phyloP scores from a whole-genome alignment of 2,329 filamentous ascomycete genomes.

The Pseudogymnoascus sp. region DNA sequence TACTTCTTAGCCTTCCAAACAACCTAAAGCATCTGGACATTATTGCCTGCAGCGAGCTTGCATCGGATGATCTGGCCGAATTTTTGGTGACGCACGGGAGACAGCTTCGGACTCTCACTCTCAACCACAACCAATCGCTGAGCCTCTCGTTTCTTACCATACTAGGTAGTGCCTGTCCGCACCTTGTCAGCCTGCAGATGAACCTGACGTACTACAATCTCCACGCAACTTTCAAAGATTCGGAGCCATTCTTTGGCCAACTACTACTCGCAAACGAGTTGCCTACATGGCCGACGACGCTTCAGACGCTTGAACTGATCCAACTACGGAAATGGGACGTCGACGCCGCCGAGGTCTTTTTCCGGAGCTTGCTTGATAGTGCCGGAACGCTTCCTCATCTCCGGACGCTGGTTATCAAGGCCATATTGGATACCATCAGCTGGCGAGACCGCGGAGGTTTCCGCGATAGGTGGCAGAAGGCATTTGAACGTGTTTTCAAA shows the following conservation, averaged over 20 bases:
- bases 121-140: slow-evolving; percentile 74
- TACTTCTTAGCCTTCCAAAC: slow-evolving; percentile 61
- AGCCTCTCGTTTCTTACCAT: slow-evolving; percentile 64
- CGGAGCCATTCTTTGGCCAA: slow-evolving; percentile 64
- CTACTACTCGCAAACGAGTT: slow-evolving; percentile 56
- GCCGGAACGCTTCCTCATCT: slow-evolving; percentile 59
- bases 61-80: slow-evolving; percentile 52
- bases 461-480: slow-evolving; percentile 67
- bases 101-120: slow-evolving; percentile 55
- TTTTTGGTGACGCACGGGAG: slow-evolving; percentile 62
- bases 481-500: slow-evolving; percentile 58
- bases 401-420: slow-evolving; percentile 62
- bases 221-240: slow-evolving; percentile 58
- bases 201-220: slow-evolving; percentile 72
- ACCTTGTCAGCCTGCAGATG: slow-evolving; percentile 62
- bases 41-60: slow-evolving; percentile 70
- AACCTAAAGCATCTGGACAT: slow-evolving; percentile 61
- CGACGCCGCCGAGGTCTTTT: slow-evolving; percentile 64
- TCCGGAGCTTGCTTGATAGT: slow-evolving; percentile 66
- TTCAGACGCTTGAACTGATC: slow-evolving; percentile 65
- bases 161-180: slow-evolving; percentile 60
- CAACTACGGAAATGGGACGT: slow-evolving; percentile 69
- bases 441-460: slow-evolving; percentile 80
- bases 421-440: slow-evolving; percentile 64
- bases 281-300: slow-evolving; percentile 67